Conservation (phyloP, 2,329 filamentous ascomycete genomes). For the Anisogramma anomala region DNA sequence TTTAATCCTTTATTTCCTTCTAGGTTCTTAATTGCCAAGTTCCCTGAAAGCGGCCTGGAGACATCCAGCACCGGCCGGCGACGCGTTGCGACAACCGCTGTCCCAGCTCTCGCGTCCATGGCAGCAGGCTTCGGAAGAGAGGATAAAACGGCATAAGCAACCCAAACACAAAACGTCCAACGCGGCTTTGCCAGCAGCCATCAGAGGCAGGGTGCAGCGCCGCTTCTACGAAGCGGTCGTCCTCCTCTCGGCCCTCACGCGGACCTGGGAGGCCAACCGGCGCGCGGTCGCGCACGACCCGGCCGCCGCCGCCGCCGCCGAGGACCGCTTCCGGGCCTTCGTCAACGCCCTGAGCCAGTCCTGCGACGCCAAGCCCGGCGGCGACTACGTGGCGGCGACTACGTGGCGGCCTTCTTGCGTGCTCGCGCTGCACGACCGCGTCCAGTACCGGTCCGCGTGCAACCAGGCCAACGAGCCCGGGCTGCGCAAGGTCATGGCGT, state of each 20-base stretch:
- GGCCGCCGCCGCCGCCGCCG: no score
- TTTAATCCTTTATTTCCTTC: no score
- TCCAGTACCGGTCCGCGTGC: constrained; percentile 10
- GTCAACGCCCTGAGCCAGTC: constrained; percentile 12
- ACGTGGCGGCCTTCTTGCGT: constrained; percentile 11
- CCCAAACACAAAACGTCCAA: no score
- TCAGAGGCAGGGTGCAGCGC: neutral
- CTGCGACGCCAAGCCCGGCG: constrained; percentile 8
- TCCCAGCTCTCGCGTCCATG: no score
- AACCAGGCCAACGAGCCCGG: constrained; percentile 1
- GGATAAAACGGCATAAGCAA: no score
- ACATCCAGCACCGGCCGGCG: no score
- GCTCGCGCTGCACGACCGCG: neutral
- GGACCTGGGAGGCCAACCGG: neutral
- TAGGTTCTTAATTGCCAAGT: no score
- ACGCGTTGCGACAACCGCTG: no score
- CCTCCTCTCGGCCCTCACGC: constrained; percentile 1
- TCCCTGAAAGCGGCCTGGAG: no score
- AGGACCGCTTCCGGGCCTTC: constrained; percentile 6
- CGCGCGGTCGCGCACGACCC: neutral
- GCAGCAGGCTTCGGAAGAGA: no score
- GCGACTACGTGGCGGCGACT: constrained; percentile 10
- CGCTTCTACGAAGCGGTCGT: constrained; percentile 2
- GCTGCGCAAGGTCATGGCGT: neutral
- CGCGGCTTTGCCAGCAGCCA: neutral